phyloP scores from a whole-genome alignment of 345 rosid species.

The Lumnitzera littorea region DNA sequence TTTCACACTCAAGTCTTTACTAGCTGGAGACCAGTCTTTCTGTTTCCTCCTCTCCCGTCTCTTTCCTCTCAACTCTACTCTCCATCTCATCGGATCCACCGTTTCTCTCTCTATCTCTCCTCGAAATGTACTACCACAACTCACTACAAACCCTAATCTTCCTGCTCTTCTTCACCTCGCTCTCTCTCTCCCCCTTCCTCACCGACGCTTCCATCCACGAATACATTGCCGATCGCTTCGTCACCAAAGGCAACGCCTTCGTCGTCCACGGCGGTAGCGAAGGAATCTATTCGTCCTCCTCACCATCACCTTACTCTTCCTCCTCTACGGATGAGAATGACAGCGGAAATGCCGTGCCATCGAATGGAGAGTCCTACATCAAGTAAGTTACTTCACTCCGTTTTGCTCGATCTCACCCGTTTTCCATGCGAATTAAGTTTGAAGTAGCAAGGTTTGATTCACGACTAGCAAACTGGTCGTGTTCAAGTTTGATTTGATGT shows the following conservation, averaged over 20 bases:
- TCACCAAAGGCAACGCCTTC: conserved; percentile 80
- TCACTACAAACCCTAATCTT: no score
- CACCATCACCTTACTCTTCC: conserved; percentile 11
- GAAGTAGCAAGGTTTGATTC: no score
- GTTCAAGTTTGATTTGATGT: no score
- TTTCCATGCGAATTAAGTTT: no score
- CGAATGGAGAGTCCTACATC: conserved; percentile 15
- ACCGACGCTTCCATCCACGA: conserved; percentile 76
- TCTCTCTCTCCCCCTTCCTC: conserved; percentile 13
- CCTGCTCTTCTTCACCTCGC: background rate
- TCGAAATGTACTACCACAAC: no score
- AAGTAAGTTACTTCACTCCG: conserved; percentile 7
- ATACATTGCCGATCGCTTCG: conserved; percentile 66
- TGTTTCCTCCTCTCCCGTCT: background rate
- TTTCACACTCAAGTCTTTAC: no score
- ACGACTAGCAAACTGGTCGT: no score
- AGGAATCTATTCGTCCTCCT: conserved; percentile 72
- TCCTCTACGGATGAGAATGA: conserved; percentile 3
- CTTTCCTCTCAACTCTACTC: background rate
- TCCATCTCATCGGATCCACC: conserved; percentile 31
- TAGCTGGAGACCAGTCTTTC: no score
- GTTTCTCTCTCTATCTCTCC: conserved; percentile 9
- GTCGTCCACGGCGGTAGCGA: conserved; percentile 95
- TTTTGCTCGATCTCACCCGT: background rate
- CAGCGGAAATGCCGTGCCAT: conserved; percentile 1